Base-by-base conservation (phyloP, 2,329 filamentous ascomycete genomes). In the Stemphylium beticola region DNA sequence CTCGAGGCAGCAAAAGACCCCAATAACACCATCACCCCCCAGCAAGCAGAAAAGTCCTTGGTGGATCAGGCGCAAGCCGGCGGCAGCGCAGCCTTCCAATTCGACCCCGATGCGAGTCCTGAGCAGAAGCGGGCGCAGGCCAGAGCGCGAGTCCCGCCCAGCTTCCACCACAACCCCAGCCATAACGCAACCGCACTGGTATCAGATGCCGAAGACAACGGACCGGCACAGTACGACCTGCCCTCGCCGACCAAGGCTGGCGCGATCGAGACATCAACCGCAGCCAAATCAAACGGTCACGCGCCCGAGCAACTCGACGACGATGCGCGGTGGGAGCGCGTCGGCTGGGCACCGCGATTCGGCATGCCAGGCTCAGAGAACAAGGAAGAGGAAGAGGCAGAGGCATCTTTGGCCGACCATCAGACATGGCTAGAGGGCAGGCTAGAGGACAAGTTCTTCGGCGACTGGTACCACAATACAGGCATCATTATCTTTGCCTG, bases 401-500 rank as follows among this genome's bases (percentile, higher is more conserved):
- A 89, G 53, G 76, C 75, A 40, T 92, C 86, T 56, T 74, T 96
- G 68, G 82, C 95, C 34, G 93, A 99, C 70, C 93, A 97, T 74
- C 86, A 92, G 68, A 96, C 92, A 1, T 91, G 88, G 80, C 76
- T 98, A 20, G 96, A 99, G 73, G 84, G 87, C 56, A 88, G 88
- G 74, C 77, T 99, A 32, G 87, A 93, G 37, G 93, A 98, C 72
- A 91, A 91, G 72, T 91, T 96, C 75, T 99, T 90, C 74, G 95
- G 95, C 72, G 90, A 98, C 74, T 99, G 95, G 95, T 99, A 98
- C 76, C 93, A 99, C 76, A 99, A 99, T 75, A 87, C 93, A 2
- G 95, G 82, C n/a, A 80, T 99, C 58, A 97, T 99, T 71, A 83
- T 93, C 62, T 97, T 99, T 72, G 92, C 93, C 46, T 97, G 92